These are phyloP conservation scores for Rubroshorea leprosula DNA, from an alignment of 345 rosid genomes.

Conservation along the genomic window DNA sequence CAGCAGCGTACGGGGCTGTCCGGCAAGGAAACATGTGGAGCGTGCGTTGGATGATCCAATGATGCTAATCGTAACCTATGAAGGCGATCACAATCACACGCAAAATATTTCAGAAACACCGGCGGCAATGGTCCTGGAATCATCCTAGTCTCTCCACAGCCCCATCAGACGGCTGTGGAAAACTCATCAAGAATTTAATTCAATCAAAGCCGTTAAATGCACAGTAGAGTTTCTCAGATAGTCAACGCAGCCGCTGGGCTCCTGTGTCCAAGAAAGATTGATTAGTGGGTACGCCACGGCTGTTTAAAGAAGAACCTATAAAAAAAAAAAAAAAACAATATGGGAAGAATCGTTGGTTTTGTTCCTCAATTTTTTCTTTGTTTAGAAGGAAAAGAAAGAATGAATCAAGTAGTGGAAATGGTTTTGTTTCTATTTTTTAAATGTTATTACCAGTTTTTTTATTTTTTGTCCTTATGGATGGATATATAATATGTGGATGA, in stretches of 20 bases:
- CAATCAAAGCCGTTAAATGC: background rate
- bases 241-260: constrained; percentile 24
- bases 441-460: constrained; percentile 7
- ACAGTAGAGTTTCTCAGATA: constrained; percentile 7
- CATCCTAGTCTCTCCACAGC: constrained; percentile 35
- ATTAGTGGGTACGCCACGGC: constrained; percentile 15
- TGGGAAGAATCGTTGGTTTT: constrained; percentile 39
- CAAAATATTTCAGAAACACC: constrained; percentile 28
- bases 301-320: constrained; percentile 7
- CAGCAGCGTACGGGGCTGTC: constrained; percentile 82
- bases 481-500: background rate
- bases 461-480: background rate
- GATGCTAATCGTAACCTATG: constrained; percentile 83
- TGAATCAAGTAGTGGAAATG: constrained; percentile 22
- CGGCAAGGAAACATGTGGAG: constrained; percentile 95
- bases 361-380: constrained; percentile 11
- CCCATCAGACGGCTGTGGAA: constrained; percentile 8
- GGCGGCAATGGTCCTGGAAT: constrained; percentile 46
- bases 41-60: constrained; percentile 68
- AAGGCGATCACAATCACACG: constrained; percentile 74
- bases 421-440: background rate
- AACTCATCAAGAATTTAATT: background rate
- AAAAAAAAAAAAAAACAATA: constrained; percentile 12
- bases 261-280: constrained; percentile 17
- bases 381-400: constrained; percentile 1